Evolutionary conservation across 345 rosid genomes (phyloP), one percentile per base, ranked within the genome.

Genomic region (Gossypium sturtianum): DNA sequence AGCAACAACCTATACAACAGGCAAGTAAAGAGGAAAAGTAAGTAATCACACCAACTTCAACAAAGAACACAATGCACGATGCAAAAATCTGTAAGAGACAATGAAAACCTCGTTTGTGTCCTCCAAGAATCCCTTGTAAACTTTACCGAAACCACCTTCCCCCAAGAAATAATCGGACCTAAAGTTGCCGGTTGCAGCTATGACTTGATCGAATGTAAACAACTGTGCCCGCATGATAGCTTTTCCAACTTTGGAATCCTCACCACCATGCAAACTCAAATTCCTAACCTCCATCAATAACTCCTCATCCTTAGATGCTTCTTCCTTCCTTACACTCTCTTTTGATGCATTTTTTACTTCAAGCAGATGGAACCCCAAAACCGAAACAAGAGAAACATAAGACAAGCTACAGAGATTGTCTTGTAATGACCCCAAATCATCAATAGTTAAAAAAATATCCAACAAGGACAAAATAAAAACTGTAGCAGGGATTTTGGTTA

Each of bases 121-220:
- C 71, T 84, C 87, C 64, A 93, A 61, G 64, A 61, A 54, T 9
- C 93, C 97, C 73, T 84, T 88, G 82, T 78, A 93, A 43, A 93
- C 94, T 83, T 86, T 89, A 17, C 97, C 98, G 62, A 93, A 93
- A 41, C 98, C 97, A 43, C 97, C 97, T 87, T 88, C 92, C 27
- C 98, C 94, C 44, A 91, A 74, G 70, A 89, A 89, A 84, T 88
- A 89, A 81, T 83, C 88, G 2, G 81, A 66, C 71, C 84, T 82
- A 57, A 93, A 91, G 85, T 89, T 87, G 4, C 80, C 85, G 0
- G 97, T 91, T 23, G 94, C 93, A 16, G 70, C 74, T 1, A 77
- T 77, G 29, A 89, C 97, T 82, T 93, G 92, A 57, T 79, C 72
- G 61, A 87, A 86, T 20, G 89, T 81, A 76, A 89, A 89, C 29